These are phyloP conservation scores for Podaxis rugospora DNA, from an alignment of 768 basidiomycete genomes.

Conservation along the genomic window DNA sequence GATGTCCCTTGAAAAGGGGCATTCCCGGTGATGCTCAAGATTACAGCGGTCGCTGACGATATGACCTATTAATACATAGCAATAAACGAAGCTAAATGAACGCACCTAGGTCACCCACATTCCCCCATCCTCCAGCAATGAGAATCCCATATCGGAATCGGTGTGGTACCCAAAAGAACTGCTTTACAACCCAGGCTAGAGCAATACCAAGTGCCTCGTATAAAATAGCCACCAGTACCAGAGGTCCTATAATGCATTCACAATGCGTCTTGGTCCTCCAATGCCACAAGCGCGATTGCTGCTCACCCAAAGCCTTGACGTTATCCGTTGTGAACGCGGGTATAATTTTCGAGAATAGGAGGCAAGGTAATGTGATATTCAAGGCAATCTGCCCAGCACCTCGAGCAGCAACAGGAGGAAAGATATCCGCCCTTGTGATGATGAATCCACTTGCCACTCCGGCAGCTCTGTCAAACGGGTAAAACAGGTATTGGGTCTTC, in stretches of 20 bases:
- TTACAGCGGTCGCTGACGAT: conserved; percentile 54
- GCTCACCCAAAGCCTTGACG: conserved; percentile 45
- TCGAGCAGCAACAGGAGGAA: conserved; percentile 52
- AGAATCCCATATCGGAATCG: conserved; percentile 70
- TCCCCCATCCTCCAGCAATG: conserved; percentile 65
- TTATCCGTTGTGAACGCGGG: conserved; percentile 60
- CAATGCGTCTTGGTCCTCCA: neutral
- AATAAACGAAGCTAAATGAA: conserved; percentile 2
- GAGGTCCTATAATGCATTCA: conserved; percentile 41
- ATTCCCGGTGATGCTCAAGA: conserved; percentile 56
- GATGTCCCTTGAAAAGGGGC: conserved; percentile 55
- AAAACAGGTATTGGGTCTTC: neutral
- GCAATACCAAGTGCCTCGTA: conserved; percentile 54
- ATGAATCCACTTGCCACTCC: conserved; percentile 52
- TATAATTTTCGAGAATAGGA: conserved; percentile 71
- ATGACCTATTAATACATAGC: neutral
- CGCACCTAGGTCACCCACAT: conserved; percentile 69
- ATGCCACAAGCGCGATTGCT: neutral
- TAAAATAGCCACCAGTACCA: conserved; percentile 54
- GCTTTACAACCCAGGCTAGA: conserved; percentile 51
- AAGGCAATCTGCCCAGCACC: conserved; percentile 59
- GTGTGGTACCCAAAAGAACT: conserved; percentile 74
- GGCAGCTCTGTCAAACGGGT: conserved; percentile 37
- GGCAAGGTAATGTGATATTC: conserved; percentile 59
- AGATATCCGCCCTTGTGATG: conserved; percentile 56